Base-by-base conservation (phyloP, 371 early-diverging fungal species). In the Circinella minor region DNA sequence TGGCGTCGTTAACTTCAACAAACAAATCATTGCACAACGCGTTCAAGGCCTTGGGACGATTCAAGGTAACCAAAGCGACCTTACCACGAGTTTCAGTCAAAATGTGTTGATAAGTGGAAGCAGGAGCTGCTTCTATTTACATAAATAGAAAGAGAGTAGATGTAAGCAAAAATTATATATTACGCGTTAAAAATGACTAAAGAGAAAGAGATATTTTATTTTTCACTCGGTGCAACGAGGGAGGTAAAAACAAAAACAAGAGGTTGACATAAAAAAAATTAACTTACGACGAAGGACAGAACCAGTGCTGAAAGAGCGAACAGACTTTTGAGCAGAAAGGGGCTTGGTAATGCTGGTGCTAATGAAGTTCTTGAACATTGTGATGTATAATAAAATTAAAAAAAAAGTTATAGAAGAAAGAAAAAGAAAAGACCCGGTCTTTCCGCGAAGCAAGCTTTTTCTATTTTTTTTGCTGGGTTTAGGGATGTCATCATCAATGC, bases 1-100 rank as follows among this genome's bases (percentile, higher is more conserved):
- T 82, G n/a, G 92, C 96, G 27, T 93, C 89, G 83, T 97, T 96
- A 67, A 99, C 83, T 80, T 99, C 99, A 60, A 84, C 77, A 80
- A 98, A 94, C 63, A 99, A 88, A 63, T 93, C 95, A 74, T 90
- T 89, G 84, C 91, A 94, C 67, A 99, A 91, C n/a, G 99, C 98
- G 82, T 99, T 99, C 66, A 99, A 88, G 49, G 96, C 97, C 88
- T 96, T 95, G 74, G 96, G 96, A 18, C 98, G 93, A 89, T 97
- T 92, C 72, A 96, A 90, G 10, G 94, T 94, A 61, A 97, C 89
- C 54, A 98, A 68, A 36, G 91, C 98, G 61, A 98, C 98, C 65
- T 91, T 90, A 39, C 95, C 97, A 61, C 89, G 87, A 37, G 87
- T 89, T 78, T 94, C 93, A 8, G 90, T 85, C 77, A 90, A 72